A percentile compares a stretch with the other conserved stretches of the same genome.
These are phyloP conservation scores for Castanopsis chinensis DNA, from an alignment of 306 rosid genomes.

Conservation along the genomic window DNA sequence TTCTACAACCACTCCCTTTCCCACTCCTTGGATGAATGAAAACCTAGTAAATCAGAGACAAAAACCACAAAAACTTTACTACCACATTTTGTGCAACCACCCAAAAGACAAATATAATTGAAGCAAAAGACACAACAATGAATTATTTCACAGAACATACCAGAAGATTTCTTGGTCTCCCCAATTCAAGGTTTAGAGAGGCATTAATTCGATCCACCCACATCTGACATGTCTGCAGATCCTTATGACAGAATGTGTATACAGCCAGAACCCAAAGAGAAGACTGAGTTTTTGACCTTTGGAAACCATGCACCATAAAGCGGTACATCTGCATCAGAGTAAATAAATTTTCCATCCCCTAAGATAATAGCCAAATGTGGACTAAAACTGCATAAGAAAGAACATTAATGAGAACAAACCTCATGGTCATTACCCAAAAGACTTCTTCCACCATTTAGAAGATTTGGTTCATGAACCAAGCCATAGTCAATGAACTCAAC, in stretches of 20 bases:
- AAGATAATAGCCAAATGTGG: constrained; percentile 2
- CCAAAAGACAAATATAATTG: constrained; percentile 16
- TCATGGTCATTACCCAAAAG: constrained; percentile 37
- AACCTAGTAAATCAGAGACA: constrained; percentile 69
- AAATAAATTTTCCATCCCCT: constrained; percentile 15
- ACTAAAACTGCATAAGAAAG: constrained; percentile 12
- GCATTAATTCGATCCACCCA: constrained; percentile 67
- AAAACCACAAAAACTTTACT: constrained; percentile 40
- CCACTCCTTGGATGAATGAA: constrained; percentile 97
- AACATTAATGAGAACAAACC: constrained; percentile 51
- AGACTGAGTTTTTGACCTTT: constrained; percentile 54
- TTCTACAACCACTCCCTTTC: constrained; percentile 68
- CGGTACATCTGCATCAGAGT: constrained; percentile 53
- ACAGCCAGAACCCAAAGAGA: constrained; percentile 50
- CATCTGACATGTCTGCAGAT: constrained; percentile 55
- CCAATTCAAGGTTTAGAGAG: constrained; percentile 48
- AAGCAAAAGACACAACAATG: constrained; percentile 7
- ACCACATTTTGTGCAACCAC: constrained; percentile 14
- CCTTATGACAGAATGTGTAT: constrained; percentile 70
- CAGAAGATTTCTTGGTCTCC: constrained; percentile 82
- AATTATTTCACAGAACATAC: constrained; percentile 49
- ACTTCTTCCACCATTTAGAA: constrained; percentile 38
- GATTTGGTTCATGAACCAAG: constrained; percentile 40
- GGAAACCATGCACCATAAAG: constrained; percentile 68
- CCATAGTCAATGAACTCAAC: constrained; percentile 50